These are phyloP conservation scores for Neurospora pannonica DNA, from an alignment of 495 filamentous ascomycete species.

Conservation along the genomic window DNA sequence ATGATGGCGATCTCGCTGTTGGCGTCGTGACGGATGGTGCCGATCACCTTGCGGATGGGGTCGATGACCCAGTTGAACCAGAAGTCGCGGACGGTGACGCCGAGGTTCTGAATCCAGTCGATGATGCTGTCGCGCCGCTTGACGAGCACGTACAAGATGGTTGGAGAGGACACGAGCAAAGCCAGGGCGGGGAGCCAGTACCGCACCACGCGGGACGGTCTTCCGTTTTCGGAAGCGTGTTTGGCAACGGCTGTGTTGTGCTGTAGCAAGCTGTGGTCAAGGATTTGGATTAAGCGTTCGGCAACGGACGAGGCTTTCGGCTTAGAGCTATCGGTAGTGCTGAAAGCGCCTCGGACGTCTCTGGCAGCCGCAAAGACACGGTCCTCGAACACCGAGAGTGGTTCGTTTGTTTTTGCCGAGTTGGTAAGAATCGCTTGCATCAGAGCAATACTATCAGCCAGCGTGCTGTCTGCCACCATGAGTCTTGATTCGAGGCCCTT, in stretches of 20 bases:
- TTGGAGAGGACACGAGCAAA: slow-evolving; percentile 67
- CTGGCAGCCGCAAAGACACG: slow-evolving; percentile 47
- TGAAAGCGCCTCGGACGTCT: not conserved
- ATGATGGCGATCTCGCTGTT: slow-evolving; percentile 90
- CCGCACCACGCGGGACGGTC: slow-evolving; percentile 63
- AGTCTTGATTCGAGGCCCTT: slow-evolving; percentile 58
- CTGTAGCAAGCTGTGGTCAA: slow-evolving; percentile 42
- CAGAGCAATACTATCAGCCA: slow-evolving; percentile 63
- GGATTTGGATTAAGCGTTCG: not conserved
- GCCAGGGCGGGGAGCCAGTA: slow-evolving; percentile 75
- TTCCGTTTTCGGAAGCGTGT: slow-evolving; percentile 52
- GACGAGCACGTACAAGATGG: slow-evolving; percentile 63
- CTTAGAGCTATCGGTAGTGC: not conserved
- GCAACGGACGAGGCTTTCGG: not conserved
- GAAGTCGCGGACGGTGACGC: slow-evolving; percentile 72
- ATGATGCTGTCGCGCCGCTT: slow-evolving; percentile 63
- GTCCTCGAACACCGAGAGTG: slow-evolving; percentile 63
- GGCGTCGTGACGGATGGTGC: slow-evolving; percentile 84
- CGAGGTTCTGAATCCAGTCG: slow-evolving; percentile 67
- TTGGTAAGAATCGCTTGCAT: slow-evolving; percentile 71
- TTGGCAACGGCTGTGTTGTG: slow-evolving; percentile 43
- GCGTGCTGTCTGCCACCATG: slow-evolving; percentile 56
- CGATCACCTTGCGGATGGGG: slow-evolving; percentile 69
- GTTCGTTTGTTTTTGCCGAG: not conserved
- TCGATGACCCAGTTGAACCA: slow-evolving; percentile 93